Base-by-base conservation (phyloP, 768 basidiomycete species). In the Russula dissimulans region DNA sequence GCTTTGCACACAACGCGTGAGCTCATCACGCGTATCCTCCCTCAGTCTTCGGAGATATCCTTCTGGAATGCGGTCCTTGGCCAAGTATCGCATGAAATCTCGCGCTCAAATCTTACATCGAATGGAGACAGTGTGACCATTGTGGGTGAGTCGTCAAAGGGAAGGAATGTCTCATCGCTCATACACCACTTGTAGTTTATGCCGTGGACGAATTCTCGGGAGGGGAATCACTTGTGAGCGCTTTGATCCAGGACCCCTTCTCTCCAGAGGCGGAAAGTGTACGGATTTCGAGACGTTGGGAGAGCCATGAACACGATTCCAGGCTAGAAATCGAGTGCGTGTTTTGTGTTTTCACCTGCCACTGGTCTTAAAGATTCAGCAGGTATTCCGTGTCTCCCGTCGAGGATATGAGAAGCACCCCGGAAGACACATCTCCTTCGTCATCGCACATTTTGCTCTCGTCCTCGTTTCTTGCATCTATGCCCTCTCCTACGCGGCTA, bases 171-270 rank as follows among this genome's bases (percentile, higher is more conserved):
- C 9, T 34, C 15, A 8, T 5, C 36, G 11, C 45, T 61, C 39
- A 56, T 29, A 14, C 26, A 26, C 32, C 31, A 18, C 47, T 41
- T 45, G 52, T 60, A 89, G 88, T 90, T 12, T 81, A 77, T 67
- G 79, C 81, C 12, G 66, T 79, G 53, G 82, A 85, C 69, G 71
- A 80, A 66, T 78, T 74, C 69, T 77, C 85, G 18, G 76, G 75
- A 41, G 75, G 82, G 7, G 73, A 73, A 41, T 81, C 85, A 34
- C 71, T 91, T 4, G 80, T 91, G 18, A 82, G 83, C 5, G 86
- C 87, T 7, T 75, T 91, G 39, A 74, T 91, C 15, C 80, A 85
- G 46, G 83, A 90, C 56, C 88, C 88, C 14, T 79, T 91, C 64
- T 74, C 77, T 3, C 80, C 81, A n/a, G 79, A 82, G 62, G 66